Base-by-base conservation (phyloP, 2,329 filamentous ascomycete genomes). In the Thelonectria discophora region DNA sequence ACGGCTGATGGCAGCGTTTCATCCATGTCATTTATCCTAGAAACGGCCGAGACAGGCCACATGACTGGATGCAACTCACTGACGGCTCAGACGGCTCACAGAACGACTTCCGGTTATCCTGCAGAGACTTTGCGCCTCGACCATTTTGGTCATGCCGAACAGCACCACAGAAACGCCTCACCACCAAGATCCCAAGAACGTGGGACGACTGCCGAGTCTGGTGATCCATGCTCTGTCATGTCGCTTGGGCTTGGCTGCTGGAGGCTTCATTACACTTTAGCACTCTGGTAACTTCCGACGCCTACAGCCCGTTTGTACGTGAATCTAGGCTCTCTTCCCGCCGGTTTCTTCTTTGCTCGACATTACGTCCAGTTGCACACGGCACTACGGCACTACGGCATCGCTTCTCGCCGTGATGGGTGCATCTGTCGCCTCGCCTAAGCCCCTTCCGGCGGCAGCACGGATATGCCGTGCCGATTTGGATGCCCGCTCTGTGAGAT, bases 401-500 rank as follows among this genome's bases (percentile, higher is more conserved):
- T 49, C 27, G 12, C 20, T 17, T 34, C 37, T 21, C n/a, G 21
- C 9, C 18, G 17, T 17, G 20, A n/a, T n/a, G 20, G 20, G 15
- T n/a, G 11, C 34, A 9, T 17, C 32, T 34, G 51, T 21, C 42
- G 20, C 27, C 27, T 30, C 15, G 18, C 10, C 18, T 32, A 18
- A 46, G 32, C 45, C 27, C 21, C 18, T 45, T 45, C 18, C 46
- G 46, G 46, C 39, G 42, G 48, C 24, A 43, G 20, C 39, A 18
- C 55, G 55, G 55, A 13, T 57, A 57, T 57, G 37, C 18, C 27
- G 55, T 57, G 55, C 55, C 55, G 47, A 39, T 40, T 17, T 45
- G 37, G 37, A 24, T 37, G 55, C 46, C n/a, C 45, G 32, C 43
- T 15, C 20, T 17, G 40, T 11, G 40, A 20, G 13, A 49, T 34